Percentiles rank a stretch among this genome's conserved stretches.
phyloP scores from a whole-genome alignment of 805 yeast species.

The Teunomyces aglyptinius region DNA sequence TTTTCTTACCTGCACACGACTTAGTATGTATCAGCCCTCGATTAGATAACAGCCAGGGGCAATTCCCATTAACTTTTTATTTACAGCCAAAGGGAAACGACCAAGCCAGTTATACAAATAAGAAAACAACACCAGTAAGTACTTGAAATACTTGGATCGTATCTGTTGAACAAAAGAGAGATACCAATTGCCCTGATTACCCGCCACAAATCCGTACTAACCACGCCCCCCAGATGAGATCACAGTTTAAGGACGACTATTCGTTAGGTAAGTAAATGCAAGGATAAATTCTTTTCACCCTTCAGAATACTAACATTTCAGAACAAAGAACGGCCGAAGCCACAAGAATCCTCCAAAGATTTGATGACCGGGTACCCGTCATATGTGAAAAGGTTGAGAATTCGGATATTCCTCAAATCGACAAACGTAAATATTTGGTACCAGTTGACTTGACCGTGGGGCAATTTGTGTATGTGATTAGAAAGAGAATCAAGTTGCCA shows the following conservation, averaged over 20 bases:
- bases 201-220: constrained; percentile 6
- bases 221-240: constrained; percentile 58
- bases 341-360: constrained; percentile 82
- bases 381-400: constrained; percentile 97
- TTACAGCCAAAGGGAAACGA: not conserved
- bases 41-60: constrained; percentile 4
- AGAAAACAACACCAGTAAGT: not conserved
- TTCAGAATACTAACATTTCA: constrained; percentile 15
- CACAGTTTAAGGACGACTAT: constrained; percentile 92
- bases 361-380: constrained; percentile 90
- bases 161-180: not conserved
- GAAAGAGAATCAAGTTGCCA: constrained; percentile 93
- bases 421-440: constrained; percentile 93
- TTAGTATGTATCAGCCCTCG: not conserved
- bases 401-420: constrained; percentile 93
- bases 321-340: constrained; percentile 96
- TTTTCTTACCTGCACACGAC: constrained; percentile 1
- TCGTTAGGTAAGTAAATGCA: constrained; percentile 71
- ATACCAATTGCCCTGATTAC: not conserved
- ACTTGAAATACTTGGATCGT: not conserved
- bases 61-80: not conserved
- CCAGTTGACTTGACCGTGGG: constrained; percentile 97
- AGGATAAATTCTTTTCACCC: not conserved
- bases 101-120: not conserved
- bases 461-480: constrained; percentile 94